Percentiles rank a stretch among this genome's conserved stretches.
Evolutionary conservation across 2,329 filamentous ascomycete species (phyloP).

Genomic region (Rhinocladiella similis): DNA sequence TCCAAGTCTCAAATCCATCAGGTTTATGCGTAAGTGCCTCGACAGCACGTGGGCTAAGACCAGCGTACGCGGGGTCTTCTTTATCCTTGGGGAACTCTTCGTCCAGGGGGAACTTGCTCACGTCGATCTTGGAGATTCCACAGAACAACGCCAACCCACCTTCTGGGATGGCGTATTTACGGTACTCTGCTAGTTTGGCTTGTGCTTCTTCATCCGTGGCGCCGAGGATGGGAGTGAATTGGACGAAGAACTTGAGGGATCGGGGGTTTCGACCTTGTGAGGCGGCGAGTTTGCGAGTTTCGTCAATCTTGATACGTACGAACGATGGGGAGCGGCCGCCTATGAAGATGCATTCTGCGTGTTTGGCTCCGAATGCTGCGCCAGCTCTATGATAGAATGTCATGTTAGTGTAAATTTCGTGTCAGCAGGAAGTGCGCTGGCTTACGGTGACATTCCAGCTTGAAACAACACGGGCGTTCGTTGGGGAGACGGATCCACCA

Average conservation of each 20-base stretch:
- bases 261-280: conserved; percentile 55
- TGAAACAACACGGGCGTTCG: conserved; percentile 7
- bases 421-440: no score
- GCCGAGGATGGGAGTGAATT: conserved; percentile 51
- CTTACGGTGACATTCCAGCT: background rate
- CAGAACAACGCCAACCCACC: conserved; percentile 57
- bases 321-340: conserved; percentile 59
- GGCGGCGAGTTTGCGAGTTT: conserved; percentile 53
- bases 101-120: conserved; percentile 58
- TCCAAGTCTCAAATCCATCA: no score
- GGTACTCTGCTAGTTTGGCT: conserved; percentile 52
- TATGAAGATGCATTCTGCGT: conserved; percentile 62
- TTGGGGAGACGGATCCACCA: background rate
- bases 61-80: conserved; percentile 34
- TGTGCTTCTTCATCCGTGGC: conserved; percentile 54
- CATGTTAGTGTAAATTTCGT: no score
- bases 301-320: conserved; percentile 51
- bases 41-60: background rate
- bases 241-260: conserved; percentile 57
- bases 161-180: conserved; percentile 53
- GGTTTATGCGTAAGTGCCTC: no score
- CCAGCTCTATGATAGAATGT: no score
- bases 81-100: conserved; percentile 46
- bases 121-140: conserved; percentile 61
- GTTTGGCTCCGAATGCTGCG: conserved; percentile 42